Evolutionary conservation across 768 basidiomycete genomes (phyloP).

Genomic region (Collybia sp.): DNA sequence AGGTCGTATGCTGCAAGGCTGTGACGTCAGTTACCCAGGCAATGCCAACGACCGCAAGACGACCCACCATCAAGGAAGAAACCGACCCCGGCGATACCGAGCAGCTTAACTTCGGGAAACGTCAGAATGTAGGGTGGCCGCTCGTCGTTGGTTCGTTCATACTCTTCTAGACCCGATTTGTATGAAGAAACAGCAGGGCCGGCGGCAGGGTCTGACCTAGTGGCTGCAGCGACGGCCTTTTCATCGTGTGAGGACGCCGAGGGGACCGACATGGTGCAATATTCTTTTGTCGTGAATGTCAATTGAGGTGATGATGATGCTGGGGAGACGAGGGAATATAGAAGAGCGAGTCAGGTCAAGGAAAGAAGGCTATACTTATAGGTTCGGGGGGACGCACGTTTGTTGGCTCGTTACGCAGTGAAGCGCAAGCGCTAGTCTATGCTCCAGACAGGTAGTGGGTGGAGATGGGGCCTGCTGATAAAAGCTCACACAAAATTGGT

Average conservation of each 20-base stretch:
- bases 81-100: slow-evolving; percentile 62
- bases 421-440: not conserved
- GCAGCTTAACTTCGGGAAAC: slow-evolving; percentile 50
- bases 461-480: slow-evolving; percentile 4
- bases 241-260: slow-evolving; percentile 4
- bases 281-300: too few relatives aligned
- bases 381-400: too few relatives aligned
- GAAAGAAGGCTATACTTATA: too few relatives aligned
- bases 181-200: slow-evolving; percentile 2
- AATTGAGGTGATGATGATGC: too few relatives aligned
- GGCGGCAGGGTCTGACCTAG: not conserved
- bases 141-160: slow-evolving; percentile 16
- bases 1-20: slow-evolving; percentile 58
- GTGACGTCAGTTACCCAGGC: not conserved
- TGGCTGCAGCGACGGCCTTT: not conserved
- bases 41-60: not conserved
- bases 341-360: too few relatives aligned
- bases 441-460: not conserved
- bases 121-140: slow-evolving; percentile 23
- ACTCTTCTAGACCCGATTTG: slow-evolving; percentile 18
- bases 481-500: slow-evolving; percentile 4
- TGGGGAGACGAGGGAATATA: too few relatives aligned
- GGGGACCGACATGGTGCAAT: not conserved
- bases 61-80: slow-evolving; percentile 66
- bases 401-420: not conserved